These are phyloP conservation scores for Aspergillus sp. DNA, from an alignment of 2,329 filamentous ascomycete genomes.

Conservation along the genomic window DNA sequence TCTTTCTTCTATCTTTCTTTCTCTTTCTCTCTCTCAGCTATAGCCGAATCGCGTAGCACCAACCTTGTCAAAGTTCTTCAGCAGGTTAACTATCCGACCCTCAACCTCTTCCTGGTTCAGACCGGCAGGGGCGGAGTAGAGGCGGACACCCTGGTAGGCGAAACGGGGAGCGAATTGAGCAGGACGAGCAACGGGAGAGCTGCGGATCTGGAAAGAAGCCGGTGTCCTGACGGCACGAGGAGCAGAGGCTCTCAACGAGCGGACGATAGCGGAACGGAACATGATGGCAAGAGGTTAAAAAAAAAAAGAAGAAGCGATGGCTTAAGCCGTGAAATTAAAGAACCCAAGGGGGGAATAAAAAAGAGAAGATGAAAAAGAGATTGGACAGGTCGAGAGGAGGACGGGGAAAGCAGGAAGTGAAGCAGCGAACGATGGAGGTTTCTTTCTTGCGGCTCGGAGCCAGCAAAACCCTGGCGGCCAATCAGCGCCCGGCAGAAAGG, in stretches of 20 bases:
- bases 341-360: neutral
- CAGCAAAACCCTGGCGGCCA: constrained; percentile 34
- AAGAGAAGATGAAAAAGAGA: constrained; percentile 3
- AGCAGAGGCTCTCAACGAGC: constrained; percentile 60
- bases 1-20: neutral
- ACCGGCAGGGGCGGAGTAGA: constrained; percentile 78
- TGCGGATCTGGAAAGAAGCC: constrained; percentile 57
- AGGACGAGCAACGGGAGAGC: constrained; percentile 57
- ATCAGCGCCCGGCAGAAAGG: constrained; percentile 33
- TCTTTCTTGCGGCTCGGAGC: constrained; percentile 21
- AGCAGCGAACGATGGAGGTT: constrained; percentile 12
- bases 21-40: neutral
- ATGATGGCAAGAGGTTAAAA: constrained; percentile 50
- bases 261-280: constrained; percentile 85
- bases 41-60: constrained; percentile 20
- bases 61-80: constrained; percentile 98
- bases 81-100: constrained; percentile 83
- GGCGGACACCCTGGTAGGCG: constrained; percentile 66
- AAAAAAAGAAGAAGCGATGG: neutral
- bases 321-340: too few relatives aligned
- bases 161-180: constrained; percentile 59
- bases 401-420: constrained; percentile 15
- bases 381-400: constrained; percentile 7
- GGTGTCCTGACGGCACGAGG: constrained; percentile 50
- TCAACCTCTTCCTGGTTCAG: constrained; percentile 81